Evolutionary conservation across 2,329 filamentous ascomycete species (phyloP), one percentile per base, ranked within the genome.

Genomic region (Ophiosphaerella narmari): DNA sequence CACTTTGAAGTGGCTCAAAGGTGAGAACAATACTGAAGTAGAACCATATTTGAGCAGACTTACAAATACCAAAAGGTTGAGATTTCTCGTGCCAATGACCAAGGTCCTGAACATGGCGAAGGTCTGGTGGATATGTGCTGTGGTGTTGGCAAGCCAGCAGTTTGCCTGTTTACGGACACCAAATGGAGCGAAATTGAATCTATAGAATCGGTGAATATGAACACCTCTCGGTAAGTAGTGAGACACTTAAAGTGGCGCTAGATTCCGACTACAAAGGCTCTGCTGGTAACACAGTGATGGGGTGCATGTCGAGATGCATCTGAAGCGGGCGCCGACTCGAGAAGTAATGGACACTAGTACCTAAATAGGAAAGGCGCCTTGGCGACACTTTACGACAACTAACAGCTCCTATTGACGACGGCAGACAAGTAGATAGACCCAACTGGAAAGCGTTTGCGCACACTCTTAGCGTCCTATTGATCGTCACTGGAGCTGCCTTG

Each of bases 321-420:
- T 29, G 32, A 23, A 32, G 23, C 39, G 31, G 21, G 45, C 45
- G 33, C 13, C 39, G 45, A 43, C 43, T 41, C 23, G 26, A 12
- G 36, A 35, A 31, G 33, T 21, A 24, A 14, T 43, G 49, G 44
- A 13, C 14, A 24, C 39, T 32, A 42, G 24, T n/a, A 24, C 39
- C 16, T 6, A 13, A n/a, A 6, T 8, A 18, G 24, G 38, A n/a
- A n/a, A 41, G 14, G 34, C 18, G 43, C n/a, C 54, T 56, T 54
- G 54, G 52, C 46, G 26, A 45, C 23, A 37, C 39, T 29, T 36
- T 43, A 38, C 43, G 44, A 48, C 46, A 45, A 44, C 42, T 48
- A 42, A 54, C 52, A 59, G 48, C 55, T 59, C 60, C 52, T 55
- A 50, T 50, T 44, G 18, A 21, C 18, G 51, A 46, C 43, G 24